These are phyloP conservation scores for Prunus davidiana DNA, from an alignment of 306 rosid genomes.

Conservation along the genomic window DNA sequence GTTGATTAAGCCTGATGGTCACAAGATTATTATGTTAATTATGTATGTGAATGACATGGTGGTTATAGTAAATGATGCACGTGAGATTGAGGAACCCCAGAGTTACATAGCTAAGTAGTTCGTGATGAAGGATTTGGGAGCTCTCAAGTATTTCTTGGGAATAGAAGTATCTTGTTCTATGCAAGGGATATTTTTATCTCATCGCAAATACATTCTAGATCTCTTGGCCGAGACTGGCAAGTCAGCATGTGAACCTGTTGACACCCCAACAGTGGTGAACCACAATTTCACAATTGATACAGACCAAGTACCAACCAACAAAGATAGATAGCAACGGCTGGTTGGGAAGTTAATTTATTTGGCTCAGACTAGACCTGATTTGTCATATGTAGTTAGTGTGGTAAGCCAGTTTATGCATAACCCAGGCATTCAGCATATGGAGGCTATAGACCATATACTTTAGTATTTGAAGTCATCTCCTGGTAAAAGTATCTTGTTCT, in stretches of 20 bases:
- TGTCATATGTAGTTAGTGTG: not conserved
- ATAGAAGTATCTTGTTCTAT: not conserved
- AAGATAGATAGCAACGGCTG: not conserved
- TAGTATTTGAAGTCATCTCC: no score
- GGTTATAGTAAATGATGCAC: no score
- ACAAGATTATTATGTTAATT: not conserved
- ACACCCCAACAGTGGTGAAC: not conserved
- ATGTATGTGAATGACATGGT: not conserved
- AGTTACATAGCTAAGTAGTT: not conserved
- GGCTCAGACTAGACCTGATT: not conserved
- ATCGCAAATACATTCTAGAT: not conserved
- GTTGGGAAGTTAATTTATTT: not conserved
- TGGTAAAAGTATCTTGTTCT: no score
- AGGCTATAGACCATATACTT: no score
- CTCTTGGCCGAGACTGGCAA: not conserved
- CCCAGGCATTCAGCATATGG: not conserved
- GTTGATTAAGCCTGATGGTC: not conserved
- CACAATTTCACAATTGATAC: not conserved
- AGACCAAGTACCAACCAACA: not conserved
- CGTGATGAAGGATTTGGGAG: not conserved
- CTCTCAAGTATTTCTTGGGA: not conserved
- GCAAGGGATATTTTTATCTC: not conserved
- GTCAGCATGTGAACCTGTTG: not conserved
- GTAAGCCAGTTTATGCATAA: not conserved
- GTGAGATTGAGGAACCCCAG: not conserved